phyloP scores from a whole-genome alignment of 2,329 filamentous ascomycete genomes.

The Claviceps spartinae region DNA sequence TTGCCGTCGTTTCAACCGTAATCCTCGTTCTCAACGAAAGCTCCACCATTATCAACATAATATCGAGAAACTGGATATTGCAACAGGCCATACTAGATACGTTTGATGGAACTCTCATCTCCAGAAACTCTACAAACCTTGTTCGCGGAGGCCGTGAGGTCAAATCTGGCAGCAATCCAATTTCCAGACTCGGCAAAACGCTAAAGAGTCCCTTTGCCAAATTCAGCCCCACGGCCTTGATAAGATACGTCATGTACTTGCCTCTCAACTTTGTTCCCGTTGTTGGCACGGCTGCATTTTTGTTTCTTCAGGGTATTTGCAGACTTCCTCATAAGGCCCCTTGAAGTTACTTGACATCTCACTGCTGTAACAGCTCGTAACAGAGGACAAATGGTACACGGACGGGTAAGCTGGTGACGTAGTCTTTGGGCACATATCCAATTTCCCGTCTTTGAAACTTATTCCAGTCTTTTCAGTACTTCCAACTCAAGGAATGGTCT shows the following conservation, averaged over 20 bases:
- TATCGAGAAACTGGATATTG: conserved; percentile 59
- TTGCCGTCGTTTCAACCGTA: conserved; percentile 60
- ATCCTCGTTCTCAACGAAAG: conserved; percentile 54
- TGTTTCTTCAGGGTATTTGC: conserved; percentile 54
- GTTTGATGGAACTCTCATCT: conserved; percentile 61
- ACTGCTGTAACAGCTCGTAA: conserved; percentile 24
- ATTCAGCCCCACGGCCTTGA: conserved; percentile 47
- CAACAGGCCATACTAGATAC: conserved; percentile 76
- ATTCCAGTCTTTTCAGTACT: conserved; percentile 46
- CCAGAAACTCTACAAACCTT: conserved; percentile 39
- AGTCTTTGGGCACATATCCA: background rate
- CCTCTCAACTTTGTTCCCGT: conserved; percentile 90
- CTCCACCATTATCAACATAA: conserved; percentile 40
- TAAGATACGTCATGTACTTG: conserved; percentile 73
- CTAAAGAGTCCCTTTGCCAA: conserved; percentile 43
- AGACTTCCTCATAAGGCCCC: background rate
- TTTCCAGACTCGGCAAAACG: conserved; percentile 42
- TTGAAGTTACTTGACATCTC: background rate
- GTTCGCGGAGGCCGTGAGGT: conserved; percentile 65
- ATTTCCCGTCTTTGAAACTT: conserved; percentile 1
- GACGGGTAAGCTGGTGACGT: conserved; percentile 39
- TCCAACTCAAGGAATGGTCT: conserved; percentile 80
- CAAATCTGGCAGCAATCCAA: conserved; percentile 44
- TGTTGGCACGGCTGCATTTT: conserved; percentile 69
- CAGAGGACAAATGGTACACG: conserved; percentile 36